Percentiles rank a stretch among this genome's conserved stretches.
These are phyloP conservation scores for Pseudopyrenochaeta lycopersici DNA, from an alignment of 2,329 filamentous ascomycete genomes.

Conservation along the genomic window DNA sequence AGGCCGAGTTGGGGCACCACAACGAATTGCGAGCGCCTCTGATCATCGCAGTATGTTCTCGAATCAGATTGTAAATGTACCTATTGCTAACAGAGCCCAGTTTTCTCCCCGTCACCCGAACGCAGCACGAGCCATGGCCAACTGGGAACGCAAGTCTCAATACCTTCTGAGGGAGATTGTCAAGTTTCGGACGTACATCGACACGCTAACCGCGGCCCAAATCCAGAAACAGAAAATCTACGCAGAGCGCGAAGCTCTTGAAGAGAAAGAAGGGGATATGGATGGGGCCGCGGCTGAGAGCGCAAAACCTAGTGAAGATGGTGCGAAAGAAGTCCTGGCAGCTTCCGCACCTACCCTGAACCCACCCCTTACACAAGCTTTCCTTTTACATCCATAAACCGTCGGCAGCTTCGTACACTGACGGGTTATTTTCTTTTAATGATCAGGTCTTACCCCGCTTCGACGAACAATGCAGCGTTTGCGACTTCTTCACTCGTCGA, in stretches of 20 bases:
- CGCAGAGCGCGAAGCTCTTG: conserved; percentile 44
- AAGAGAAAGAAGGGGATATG: conserved; percentile 21
- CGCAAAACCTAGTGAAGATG: conserved; percentile 36
- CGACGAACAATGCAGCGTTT: conserved; percentile 46
- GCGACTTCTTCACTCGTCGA: conserved; percentile 47
- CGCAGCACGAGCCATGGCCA: conserved; percentile 83
- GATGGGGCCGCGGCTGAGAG: conserved; percentile 17
- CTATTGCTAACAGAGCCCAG: conserved; percentile 45
- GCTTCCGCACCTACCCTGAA: conserved; percentile 33
- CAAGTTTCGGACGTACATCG: conserved; percentile 95
- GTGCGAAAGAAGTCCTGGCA: conserved; percentile 41
- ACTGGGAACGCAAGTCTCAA: conserved; percentile 96
- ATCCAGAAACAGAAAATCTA: conserved; percentile 76
- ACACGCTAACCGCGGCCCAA: conserved; percentile 78
- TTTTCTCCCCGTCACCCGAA: conserved; percentile 88
- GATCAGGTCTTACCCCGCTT: conserved; percentile 45
- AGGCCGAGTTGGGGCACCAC: conserved; percentile 84
- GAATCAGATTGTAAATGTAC: background rate
- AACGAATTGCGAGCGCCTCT: conserved; percentile 89
- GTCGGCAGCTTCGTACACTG: conserved; percentile 31
- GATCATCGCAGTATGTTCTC: conserved; percentile 73
- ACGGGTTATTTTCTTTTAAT: conserved; percentile 32
- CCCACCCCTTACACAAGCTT: conserved; percentile 7
- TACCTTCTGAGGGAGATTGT: conserved; percentile 94
- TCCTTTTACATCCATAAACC: conserved; percentile 14